A percentile compares a stretch with the other conserved stretches of the same genome.
Conservation (phyloP, 2,329 filamentous ascomycete genomes). For the Dryadomyces quercivorus region DNA sequence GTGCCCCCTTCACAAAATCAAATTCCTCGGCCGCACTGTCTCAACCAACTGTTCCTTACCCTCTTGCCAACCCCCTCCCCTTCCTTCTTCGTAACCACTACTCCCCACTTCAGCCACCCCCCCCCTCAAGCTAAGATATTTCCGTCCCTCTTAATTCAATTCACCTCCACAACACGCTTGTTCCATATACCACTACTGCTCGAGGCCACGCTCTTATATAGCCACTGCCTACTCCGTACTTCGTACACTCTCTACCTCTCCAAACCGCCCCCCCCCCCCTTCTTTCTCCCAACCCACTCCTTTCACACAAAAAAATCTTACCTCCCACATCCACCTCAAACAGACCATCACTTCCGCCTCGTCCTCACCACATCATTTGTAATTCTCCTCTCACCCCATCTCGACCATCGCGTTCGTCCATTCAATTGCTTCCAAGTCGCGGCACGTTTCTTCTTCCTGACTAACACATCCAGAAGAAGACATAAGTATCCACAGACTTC, state of each 20-base stretch:
- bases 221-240: not conserved
- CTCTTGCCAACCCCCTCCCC: not conserved
- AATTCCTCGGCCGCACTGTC: constrained; percentile 5
- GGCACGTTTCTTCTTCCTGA: not conserved
- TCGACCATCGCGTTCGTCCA: not conserved
- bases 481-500: not conserved
- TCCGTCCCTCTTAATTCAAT: constrained; percentile 2
- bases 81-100: not conserved
- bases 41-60: not conserved
- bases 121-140: not conserved
- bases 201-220: not conserved
- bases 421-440: constrained; percentile 4
- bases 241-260: not conserved
- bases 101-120: constrained; percentile 12
- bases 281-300: not conserved
- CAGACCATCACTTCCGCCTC: not conserved
- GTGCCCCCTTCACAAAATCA: not conserved
- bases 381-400: not conserved
- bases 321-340: not conserved
- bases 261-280: not conserved
- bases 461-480: not conserved
- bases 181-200: constrained; percentile 5
- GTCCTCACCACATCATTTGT: not conserved
- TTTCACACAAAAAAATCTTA: not conserved
- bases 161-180: constrained; percentile 8